These are phyloP conservation scores for Echinochloa phyllopogon DNA, from an alignment of 176 grass and related monocot genomes.

Conservation along the genomic window DNA sequence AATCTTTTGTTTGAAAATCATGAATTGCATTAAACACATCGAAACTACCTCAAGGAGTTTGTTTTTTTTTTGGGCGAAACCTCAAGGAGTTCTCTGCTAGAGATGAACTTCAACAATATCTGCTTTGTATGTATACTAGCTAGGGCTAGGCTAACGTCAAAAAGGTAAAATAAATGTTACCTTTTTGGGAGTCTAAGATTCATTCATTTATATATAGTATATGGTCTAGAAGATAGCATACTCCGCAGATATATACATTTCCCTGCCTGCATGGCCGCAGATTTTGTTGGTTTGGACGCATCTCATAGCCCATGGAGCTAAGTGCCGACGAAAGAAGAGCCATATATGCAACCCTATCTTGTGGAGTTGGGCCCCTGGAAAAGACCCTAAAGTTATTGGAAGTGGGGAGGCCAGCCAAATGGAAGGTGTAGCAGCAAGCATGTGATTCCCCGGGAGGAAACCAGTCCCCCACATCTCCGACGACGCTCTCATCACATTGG, in stretches of 20 bases:
- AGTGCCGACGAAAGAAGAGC: background rate
- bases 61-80: too few relatives aligned
- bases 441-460: slow-evolving; percentile 63
- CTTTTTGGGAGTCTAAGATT: too few relatives aligned
- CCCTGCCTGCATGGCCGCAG: background rate
- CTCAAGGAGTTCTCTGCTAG: too few relatives aligned
- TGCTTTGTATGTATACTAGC: too few relatives aligned
- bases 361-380: slow-evolving; percentile 39
- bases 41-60: too few relatives aligned
- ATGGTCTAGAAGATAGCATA: background rate
- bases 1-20: too few relatives aligned
- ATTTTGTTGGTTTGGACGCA: slow-evolving; percentile 46
- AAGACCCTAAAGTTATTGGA: slow-evolving; percentile 45
- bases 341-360: slow-evolving; percentile 27
- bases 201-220: too few relatives aligned
- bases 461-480: slow-evolving; percentile 67
- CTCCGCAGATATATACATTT: background rate
- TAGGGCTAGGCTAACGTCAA: too few relatives aligned
- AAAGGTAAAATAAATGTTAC: too few relatives aligned
- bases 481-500: slow-evolving; percentile 40
- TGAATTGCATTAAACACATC: too few relatives aligned
- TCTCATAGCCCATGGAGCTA: background rate
- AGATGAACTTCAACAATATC: too few relatives aligned
- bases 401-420: slow-evolving; percentile 20
- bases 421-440: slow-evolving; percentile 37